Evolutionary conservation across 345 rosid species (phyloP), one percentile per base, ranked within the genome.

Genomic region (Litchi chinensis): DNA sequence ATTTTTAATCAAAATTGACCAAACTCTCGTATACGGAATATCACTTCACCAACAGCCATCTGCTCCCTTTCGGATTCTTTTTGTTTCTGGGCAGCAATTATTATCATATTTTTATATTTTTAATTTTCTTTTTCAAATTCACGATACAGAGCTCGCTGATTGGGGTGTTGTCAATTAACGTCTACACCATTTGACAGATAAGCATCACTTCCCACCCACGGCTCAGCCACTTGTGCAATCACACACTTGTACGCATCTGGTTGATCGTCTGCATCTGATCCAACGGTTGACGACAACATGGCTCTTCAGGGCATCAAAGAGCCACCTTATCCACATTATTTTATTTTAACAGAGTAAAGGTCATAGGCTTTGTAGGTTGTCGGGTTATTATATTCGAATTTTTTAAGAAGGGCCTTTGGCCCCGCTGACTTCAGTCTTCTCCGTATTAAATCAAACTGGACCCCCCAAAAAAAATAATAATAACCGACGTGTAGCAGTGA

Each of bases 261-360:
- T 3, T 11, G 63, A 32, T 57, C 39, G 15, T 12, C 10, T 10
- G 18, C 21, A 13, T 10, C 12, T 21, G 41, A 59, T 82, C 84
- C 84, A 10, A 80, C 65, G 84, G 80, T 74, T 32, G 10, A 44
- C 0, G 56, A 10, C 62, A n/a, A 76, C 54, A 10, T 39, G 79
- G 24, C 89, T 71, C 76, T 84, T 79, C n/a, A 10, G 66, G 74
- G 1, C 0, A 32, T 32, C 22, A 54, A 77, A 82, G 46, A 60
- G 83, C 43, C 66, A 28, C 24, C 73, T 77, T 75, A 76, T 77
- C 77, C 52, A 40, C 0, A 21, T 19, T 22, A 8, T 62, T 10
- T 13, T 22, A 28, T 12, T 13, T 1, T 21, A 2, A 63, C 24
- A 43, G 37, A 12, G 24, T 15, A 52, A 52, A 41, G 6, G 13